These are phyloP conservation scores for Saccharomycopsis fodiens DNA, from an alignment of 805 yeast genomes.

Conservation along the genomic window DNA sequence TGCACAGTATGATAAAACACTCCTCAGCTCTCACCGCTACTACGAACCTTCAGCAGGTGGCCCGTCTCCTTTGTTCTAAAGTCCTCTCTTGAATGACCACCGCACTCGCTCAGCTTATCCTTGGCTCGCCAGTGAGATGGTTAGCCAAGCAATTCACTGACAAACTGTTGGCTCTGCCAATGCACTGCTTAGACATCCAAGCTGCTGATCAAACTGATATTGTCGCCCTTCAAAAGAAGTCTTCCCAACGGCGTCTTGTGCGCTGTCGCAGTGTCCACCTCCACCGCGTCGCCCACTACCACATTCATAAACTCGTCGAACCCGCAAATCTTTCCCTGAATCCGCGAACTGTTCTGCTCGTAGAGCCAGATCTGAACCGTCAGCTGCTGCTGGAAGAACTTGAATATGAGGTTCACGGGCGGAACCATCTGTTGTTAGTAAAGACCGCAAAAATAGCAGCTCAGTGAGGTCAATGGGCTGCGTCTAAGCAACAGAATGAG, in stretches of 20 bases:
- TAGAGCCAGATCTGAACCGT: slow-evolving; percentile 81
- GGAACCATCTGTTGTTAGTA: slow-evolving; percentile 62
- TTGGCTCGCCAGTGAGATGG: background rate
- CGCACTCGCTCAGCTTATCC: no score
- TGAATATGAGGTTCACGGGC: slow-evolving; percentile 87
- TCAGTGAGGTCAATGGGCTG: no score
- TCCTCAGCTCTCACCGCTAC: no score
- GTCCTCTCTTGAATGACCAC: no score
- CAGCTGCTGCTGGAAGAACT: slow-evolving; percentile 74
- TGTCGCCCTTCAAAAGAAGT: slow-evolving; percentile 86
- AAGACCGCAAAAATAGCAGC: no score
- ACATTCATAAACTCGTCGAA: slow-evolving; percentile 97
- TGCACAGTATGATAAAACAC: no score
- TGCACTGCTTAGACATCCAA: slow-evolving; percentile 23
- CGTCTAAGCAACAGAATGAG: no score
- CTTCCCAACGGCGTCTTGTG: slow-evolving; percentile 45
- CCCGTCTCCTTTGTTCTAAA: no score
- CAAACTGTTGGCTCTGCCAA: background rate
- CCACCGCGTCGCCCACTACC: slow-evolving; percentile 54
- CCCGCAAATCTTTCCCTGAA: slow-evolving; percentile 82
- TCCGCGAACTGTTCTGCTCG: slow-evolving; percentile 70
- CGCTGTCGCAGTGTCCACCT: slow-evolving; percentile 50
- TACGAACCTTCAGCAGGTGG: no score
- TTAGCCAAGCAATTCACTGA: background rate
- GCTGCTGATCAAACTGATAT: slow-evolving; percentile 64